A percentile compares a stretch with the other conserved stretches of the same genome.
These are phyloP conservation scores for Yarrowia alimentaria DNA, from an alignment of 805 yeast genomes.

Conservation along the genomic window DNA sequence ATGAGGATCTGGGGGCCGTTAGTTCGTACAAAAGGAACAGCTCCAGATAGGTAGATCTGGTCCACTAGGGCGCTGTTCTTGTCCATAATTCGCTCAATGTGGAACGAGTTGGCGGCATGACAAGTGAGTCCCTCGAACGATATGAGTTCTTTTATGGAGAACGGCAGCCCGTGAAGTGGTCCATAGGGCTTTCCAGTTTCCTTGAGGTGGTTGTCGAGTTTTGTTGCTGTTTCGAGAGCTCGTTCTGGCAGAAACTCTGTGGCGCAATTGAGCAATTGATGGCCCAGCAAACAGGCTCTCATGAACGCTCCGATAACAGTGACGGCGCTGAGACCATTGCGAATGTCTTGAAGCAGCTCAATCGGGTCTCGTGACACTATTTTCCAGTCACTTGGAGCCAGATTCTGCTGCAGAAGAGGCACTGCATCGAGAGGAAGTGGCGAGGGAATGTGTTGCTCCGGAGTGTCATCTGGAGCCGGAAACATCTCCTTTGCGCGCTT, in stretches of 20 bases:
- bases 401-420: no score
- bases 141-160: slow-evolving; percentile 56
- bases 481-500: no score
- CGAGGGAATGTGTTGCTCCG: no score
- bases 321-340: slow-evolving; percentile 38
- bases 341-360: not conserved
- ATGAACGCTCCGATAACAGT: slow-evolving; percentile 55
- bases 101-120: slow-evolving; percentile 43
- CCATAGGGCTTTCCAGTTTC: no score
- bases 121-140: slow-evolving; percentile 50
- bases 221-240: slow-evolving; percentile 56
- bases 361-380: not conserved
- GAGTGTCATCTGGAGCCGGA: no score
- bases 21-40: slow-evolving; percentile 56
- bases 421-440: no score
- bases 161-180: slow-evolving; percentile 58
- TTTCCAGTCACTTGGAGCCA: slow-evolving; percentile 1
- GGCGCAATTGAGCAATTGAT: slow-evolving; percentile 48
- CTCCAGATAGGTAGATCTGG: slow-evolving; percentile 48
- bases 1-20: slow-evolving; percentile 53
- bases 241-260: slow-evolving; percentile 51
- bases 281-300: slow-evolving; percentile 58
- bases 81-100: slow-evolving; percentile 41
- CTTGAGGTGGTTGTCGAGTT: slow-evolving; percentile 58
- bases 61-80: slow-evolving; percentile 43